Base-by-base conservation (phyloP, 2,329 filamentous ascomycete genomes). In the Fusarium avenaceum region DNA sequence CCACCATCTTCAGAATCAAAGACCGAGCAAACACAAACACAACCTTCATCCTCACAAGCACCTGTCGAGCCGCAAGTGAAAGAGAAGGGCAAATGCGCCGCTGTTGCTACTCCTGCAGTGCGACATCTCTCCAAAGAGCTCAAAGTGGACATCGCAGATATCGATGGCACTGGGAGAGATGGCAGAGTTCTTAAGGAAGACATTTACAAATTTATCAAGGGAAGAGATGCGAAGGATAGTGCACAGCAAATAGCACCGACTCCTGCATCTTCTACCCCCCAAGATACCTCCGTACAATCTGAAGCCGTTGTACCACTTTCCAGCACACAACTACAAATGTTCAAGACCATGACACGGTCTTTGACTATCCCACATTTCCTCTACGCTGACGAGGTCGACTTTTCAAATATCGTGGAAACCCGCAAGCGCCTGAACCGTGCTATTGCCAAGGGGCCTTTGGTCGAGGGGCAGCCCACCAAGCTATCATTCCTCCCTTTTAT, bases 341-440 rank as follows among this genome's bases (percentile, higher is more conserved):
- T 97, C 89, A 97, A 96, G 82, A 87, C 90, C 63, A 99, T 99
- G 96, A 97, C 95, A 15, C 89, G 89, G 60, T 97, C 95, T 4
- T 86, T 99, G 67, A 88, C 81, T 50, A 98, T 97, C 73, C 96
- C 96, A 0, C 96, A 98, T 80, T 97, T 99, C 81, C 88, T 98
- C 63, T 99, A 97, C 81, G 91, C 93, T 39, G 94, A 97, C 79
- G 92, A 95, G 76, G 84, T 97, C 49, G 92, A 96, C 81, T 90
- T 97, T 78, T 90, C 91, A 43, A 84, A 86, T 39, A 86, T 99
- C 6, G 89, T 89, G 60, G 80, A 86, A 48, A 85, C 97, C 52
- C 92, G 96, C 46, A 83, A 84, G 65, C 90, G 88, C 47, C 86
- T 97, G 59, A 97, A 97, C 80, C 85, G 82, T 69, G 82, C 85